A percentile compares a stretch with the other conserved stretches of the same genome.
Evolutionary conservation across 208 protist species (phyloP).

Genomic region (Leishmania guyanensis): DNA sequence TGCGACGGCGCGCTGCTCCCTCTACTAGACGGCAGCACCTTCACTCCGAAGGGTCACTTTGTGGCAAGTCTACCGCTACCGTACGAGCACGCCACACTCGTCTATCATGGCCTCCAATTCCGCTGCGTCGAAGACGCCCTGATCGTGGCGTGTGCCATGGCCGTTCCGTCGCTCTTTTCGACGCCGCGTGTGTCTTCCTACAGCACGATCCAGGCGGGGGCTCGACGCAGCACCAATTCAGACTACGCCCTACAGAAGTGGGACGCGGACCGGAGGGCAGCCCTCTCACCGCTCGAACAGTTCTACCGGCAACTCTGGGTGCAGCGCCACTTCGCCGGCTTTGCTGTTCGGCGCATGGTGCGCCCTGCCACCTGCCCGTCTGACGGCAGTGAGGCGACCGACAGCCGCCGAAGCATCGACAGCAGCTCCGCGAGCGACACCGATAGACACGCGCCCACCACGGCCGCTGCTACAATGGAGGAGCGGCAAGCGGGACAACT

Average conservation of each 20-base stretch:
- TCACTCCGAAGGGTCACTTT: constrained; percentile 61
- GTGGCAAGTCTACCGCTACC: constrained; percentile 67
- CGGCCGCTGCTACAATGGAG: not conserved
- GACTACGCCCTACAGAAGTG: constrained; percentile 9
- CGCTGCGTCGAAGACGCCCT: constrained; percentile 74
- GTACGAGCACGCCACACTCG: constrained; percentile 51
- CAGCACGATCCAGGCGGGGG: constrained; percentile 11
- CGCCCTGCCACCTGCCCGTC: not conserved
- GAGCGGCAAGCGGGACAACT: constrained; percentile 34
- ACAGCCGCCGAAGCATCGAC: not conserved
- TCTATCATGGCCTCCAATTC: constrained; percentile 74
- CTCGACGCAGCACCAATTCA: constrained; percentile 6
- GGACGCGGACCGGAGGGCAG: constrained; percentile 14
- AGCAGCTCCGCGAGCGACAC: not conserved
- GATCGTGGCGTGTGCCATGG: constrained; percentile 75
- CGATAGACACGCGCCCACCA: not conserved
- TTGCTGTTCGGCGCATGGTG: not conserved
- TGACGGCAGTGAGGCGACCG: not conserved
- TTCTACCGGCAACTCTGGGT: constrained; percentile 30
- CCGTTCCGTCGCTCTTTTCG: constrained; percentile 62
- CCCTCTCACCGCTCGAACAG: constrained; percentile 45
- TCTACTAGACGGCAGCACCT: constrained; percentile 30
- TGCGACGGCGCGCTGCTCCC: not conserved
- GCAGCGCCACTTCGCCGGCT: constrained; percentile 43
- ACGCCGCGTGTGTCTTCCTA: constrained; percentile 28